Percentiles rank a stretch among this genome's conserved stretches.
Evolutionary conservation across 192 early-diverging fungal species (phyloP).

Genomic region (Obelidium mucronatum): DNA sequence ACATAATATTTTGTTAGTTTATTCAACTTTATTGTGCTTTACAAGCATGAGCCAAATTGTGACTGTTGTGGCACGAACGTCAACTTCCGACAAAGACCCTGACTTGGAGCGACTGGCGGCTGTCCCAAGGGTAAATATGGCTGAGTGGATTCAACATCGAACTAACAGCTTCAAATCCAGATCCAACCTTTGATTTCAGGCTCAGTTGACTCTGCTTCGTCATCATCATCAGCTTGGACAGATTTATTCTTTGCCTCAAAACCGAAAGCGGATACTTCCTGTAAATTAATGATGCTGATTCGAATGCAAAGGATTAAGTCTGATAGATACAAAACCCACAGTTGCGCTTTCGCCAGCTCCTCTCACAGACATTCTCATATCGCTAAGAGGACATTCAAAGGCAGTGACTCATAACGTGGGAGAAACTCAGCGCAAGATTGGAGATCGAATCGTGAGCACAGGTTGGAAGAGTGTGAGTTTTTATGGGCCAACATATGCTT

Average conservation of each 20-base stretch:
- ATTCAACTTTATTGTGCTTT: no score
- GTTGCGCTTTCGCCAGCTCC: not conserved
- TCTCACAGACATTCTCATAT: conserved; percentile 5
- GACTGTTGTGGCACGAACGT: not conserved
- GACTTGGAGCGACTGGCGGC: conserved; percentile 20
- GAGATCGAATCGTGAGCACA: not conserved
- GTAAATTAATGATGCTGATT: not conserved
- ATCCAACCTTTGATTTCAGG: not conserved
- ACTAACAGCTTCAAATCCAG: not conserved
- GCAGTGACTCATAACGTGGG: conserved; percentile 1
- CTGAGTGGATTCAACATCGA: not conserved
- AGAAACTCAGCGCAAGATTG: not conserved
- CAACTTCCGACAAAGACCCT: not conserved
- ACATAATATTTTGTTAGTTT: no score
- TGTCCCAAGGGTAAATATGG: conserved; percentile 16
- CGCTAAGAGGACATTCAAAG: not conserved
- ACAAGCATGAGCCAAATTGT: conserved; percentile 15
- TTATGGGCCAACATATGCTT: no score
- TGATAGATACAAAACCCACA: not conserved
- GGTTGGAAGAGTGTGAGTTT: not conserved
- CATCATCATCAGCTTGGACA: not conserved
- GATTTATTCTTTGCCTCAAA: not conserved
- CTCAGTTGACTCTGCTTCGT: not conserved
- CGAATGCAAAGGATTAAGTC: not conserved
- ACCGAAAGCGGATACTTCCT: not conserved